Conservation (phyloP, 176 grass and related monocot genomes). For the Pharus latifolius region DNA sequence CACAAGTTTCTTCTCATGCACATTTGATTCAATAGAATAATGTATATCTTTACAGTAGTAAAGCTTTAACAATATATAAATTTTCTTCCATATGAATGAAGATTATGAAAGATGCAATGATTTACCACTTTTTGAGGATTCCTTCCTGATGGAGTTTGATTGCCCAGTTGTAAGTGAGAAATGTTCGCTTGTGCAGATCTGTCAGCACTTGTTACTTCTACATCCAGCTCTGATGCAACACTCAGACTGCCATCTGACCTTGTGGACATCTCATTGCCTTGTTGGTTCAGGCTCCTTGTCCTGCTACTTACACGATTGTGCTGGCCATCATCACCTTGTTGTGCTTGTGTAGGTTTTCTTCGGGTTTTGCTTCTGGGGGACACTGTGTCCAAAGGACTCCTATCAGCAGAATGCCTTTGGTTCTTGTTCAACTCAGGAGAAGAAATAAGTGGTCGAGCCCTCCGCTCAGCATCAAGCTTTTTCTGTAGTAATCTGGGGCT, state of each 20-base stretch:
- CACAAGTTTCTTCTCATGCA: too few species aligned
- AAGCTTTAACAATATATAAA: neutral
- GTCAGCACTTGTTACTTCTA: conserved; percentile 51
- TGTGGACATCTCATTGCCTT: conserved; percentile 47
- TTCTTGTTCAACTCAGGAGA: conserved; percentile 36
- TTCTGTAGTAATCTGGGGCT: conserved; percentile 71
- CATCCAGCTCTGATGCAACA: conserved; percentile 42
- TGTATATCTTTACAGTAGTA: conserved; percentile 12
- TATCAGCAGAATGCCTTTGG: conserved; percentile 41
- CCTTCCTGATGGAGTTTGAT: conserved; percentile 37
- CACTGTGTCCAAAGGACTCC: conserved; percentile 47
- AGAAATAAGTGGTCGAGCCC: conserved; percentile 45
- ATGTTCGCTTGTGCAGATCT: conserved; percentile 38
- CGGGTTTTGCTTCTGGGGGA: conserved; percentile 65
- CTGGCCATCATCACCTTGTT: conserved; percentile 44
- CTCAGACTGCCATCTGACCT: conserved; percentile 51
- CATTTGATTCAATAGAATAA: too few species aligned
- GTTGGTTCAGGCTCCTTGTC: conserved; percentile 41
- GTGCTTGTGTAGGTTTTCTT: conserved; percentile 54
- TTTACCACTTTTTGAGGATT: conserved; percentile 55
- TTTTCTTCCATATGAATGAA: neutral
- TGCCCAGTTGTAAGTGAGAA: conserved; percentile 31
- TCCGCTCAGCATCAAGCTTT: conserved; percentile 42
- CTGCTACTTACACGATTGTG: conserved; percentile 36
- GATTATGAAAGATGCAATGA: conserved; percentile 2